Base-by-base conservation (phyloP, 2,329 filamentous ascomycete species). In the Penicillium capsulatum region DNA sequence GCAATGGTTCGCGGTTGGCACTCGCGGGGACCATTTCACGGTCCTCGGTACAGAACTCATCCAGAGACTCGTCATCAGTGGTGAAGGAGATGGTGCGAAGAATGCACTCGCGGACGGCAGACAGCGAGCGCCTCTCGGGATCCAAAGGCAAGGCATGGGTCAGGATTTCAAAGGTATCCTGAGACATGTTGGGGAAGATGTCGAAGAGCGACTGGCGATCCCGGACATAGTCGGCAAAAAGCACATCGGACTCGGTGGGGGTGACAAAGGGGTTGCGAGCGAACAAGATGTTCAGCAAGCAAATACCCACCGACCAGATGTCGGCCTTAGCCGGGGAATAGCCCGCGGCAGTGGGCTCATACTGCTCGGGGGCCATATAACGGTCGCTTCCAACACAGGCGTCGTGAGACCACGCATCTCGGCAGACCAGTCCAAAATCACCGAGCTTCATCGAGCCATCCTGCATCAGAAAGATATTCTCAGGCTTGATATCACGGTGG, bases 331-430 rank as follows among this genome's bases (percentile, higher is more conserved):
- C 86, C 32, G 92, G 90, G 40, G 88, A 91, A 70, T 98, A 98
- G 44, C 92, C 92, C 48, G 79, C 80, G 47, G 83, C 83, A 53
- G 83, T 80, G 37, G 90, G 89, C 64, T 97, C 91, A 58, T 92
- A 97, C 67, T 98, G 92, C 69, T 98, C 92, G 4, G 92, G 92
- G 40, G 92, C 90, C 92, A 98, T 98, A 72, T 98, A 98, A 40
- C 92, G 88, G 63, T 98, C 92, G 63, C 92, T 97, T 51, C 92
- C 92, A 32, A 98, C 92, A 47, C 86, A 92, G 48, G 84, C 83
- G 72, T 98, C 92, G 57, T 85, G 85, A 16, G 87, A 94, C 89
- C 88, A 95, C 54, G 81, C 75, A 46, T 94, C 88, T 5, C 81
- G 86, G 8, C 91, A 96, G 36, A 90, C 90, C 48, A 98, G 75